These are phyloP conservation scores for Leccinum disarticulatum DNA, from an alignment of 768 basidiomycete species.

Conservation along the genomic window DNA sequence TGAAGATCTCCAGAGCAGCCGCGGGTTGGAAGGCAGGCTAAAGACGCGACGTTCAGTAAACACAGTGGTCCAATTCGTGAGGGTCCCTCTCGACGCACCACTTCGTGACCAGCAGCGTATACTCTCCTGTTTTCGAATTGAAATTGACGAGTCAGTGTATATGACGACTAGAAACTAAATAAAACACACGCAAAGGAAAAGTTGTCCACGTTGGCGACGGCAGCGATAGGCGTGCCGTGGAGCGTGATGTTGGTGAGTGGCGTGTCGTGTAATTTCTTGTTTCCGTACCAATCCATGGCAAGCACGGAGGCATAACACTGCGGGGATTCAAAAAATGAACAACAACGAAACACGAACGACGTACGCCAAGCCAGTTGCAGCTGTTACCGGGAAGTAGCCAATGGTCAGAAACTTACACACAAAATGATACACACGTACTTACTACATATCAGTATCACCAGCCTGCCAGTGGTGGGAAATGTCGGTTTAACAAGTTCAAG, in stretches of 20 bases:
- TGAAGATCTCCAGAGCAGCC: neutral
- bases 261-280: slow-evolving; percentile 37
- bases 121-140: slow-evolving; percentile 41
- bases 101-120: slow-evolving; percentile 59
- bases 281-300: slow-evolving; percentile 50
- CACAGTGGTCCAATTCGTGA: neutral
- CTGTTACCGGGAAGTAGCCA: neutral
- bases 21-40: neutral
- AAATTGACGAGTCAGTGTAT: neutral
- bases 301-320: slow-evolving; percentile 39
- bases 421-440: slow-evolving; percentile 14
- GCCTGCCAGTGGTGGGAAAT: slow-evolving; percentile 14
- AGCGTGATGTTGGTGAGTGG: slow-evolving; percentile 58
- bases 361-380: slow-evolving; percentile 36
- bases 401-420: slow-evolving; percentile 2
- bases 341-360: slow-evolving; percentile 7
- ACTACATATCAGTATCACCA: slow-evolving; percentile 28
- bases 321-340: neutral
- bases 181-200: slow-evolving; percentile 63
- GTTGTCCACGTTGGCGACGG: slow-evolving; percentile 63
- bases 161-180: too few relatives aligned
- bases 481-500: neutral
- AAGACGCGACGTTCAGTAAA: neutral
- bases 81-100: slow-evolving; percentile 42
- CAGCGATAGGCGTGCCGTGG: slow-evolving; percentile 49